A percentile compares a stretch with the other conserved stretches of the same genome.
phyloP scores from a whole-genome alignment of 768 basidiomycete genomes.

The Dacryopinax primogenitus region DNA sequence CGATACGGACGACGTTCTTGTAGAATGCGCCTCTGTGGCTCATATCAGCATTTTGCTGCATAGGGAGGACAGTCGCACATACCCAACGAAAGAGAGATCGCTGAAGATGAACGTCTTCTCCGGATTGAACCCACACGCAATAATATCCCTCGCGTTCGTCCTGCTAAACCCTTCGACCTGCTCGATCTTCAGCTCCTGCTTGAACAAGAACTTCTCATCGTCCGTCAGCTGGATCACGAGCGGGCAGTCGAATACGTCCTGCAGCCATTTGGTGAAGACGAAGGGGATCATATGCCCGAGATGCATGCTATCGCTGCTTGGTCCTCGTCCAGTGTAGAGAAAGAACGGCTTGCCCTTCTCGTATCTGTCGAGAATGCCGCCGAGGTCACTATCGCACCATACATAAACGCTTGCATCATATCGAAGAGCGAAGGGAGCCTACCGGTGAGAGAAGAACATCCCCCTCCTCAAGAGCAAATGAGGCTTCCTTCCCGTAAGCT shows the following conservation, averaged over 20 bases:
- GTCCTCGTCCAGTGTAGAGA: slow-evolving; percentile 93
- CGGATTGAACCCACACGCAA: slow-evolving; percentile 84
- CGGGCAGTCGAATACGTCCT: slow-evolving; percentile 89
- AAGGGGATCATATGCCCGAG: slow-evolving; percentile 96
- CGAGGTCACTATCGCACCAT: slow-evolving; percentile 70
- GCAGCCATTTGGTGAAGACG: slow-evolving; percentile 94
- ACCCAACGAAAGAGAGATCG: slow-evolving; percentile 71
- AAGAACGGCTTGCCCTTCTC: slow-evolving; percentile 97
- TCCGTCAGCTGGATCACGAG: slow-evolving; percentile 97
- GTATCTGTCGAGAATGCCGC: slow-evolving; percentile 85
- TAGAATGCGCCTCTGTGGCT: slow-evolving; percentile 68
- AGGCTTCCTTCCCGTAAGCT: slow-evolving; percentile 73
- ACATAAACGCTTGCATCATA: slow-evolving; percentile 6
- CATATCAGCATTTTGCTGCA: neutral
- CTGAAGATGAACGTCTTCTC: slow-evolving; percentile 97
- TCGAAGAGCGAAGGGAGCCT: slow-evolving; percentile 20
- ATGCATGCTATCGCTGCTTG: slow-evolving; percentile 94
- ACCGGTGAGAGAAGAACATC: slow-evolving; percentile 98
- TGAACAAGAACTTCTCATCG: slow-evolving; percentile 98
- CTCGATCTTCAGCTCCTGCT: slow-evolving; percentile 82
- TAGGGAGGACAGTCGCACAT: slow-evolving; percentile 14
- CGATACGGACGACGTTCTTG: slow-evolving; percentile 83
- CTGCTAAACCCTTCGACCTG: slow-evolving; percentile 70
- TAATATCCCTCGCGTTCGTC: slow-evolving; percentile 88
- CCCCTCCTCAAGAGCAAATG: slow-evolving; percentile 81